Evolutionary conservation across 1,284 basidiomycete genomes (phyloP).

Genomic region (Puccinia hordei): DNA sequence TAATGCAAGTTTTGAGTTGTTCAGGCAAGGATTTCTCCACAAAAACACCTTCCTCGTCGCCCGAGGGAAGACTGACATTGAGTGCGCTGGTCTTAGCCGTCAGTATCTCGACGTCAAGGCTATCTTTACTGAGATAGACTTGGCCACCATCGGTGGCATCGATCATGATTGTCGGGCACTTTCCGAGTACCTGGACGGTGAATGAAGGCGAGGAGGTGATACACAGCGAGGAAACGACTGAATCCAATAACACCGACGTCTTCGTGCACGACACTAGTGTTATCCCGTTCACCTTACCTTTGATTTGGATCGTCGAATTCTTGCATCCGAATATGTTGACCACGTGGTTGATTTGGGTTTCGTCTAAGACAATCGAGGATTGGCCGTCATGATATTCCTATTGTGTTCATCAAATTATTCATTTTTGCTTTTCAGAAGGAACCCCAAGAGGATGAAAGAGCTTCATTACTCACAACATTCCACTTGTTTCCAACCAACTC

Average conservation of each 20-base stretch:
- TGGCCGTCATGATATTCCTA: conserved; percentile 95
- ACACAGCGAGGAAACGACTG: conserved; percentile 83
- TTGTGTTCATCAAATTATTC: neutral
- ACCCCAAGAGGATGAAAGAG: neutral
- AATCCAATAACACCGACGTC: conserved; percentile 84
- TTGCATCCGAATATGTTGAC: conserved; percentile 92
- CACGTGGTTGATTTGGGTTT: conserved; percentile 78
- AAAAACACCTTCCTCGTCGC: conserved; percentile 86
- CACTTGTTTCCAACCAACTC: conserved; percentile 91
- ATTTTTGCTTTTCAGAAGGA: neutral
- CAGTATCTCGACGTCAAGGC: conserved; percentile 80
- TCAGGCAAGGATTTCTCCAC: conserved; percentile 89
- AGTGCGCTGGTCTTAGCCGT: conserved; percentile 93
- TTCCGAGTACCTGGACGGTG: conserved; percentile 85
- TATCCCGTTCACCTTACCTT: conserved; percentile 94
- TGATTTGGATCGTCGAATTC: conserved; percentile 79
- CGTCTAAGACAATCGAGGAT: conserved; percentile 71
- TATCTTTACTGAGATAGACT: conserved; percentile 85
- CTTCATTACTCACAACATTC: conserved; percentile 70
- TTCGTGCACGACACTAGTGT: conserved; percentile 85
- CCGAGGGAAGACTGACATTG: conserved; percentile 85
- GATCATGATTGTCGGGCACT: conserved; percentile 85
- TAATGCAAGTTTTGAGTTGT: conserved; percentile 85
- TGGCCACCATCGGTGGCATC: conserved; percentile 95
- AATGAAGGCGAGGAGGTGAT: conserved; percentile 91